Conservation (phyloP, 257 asterid species). For the Solanum pimpinellifolium region DNA sequence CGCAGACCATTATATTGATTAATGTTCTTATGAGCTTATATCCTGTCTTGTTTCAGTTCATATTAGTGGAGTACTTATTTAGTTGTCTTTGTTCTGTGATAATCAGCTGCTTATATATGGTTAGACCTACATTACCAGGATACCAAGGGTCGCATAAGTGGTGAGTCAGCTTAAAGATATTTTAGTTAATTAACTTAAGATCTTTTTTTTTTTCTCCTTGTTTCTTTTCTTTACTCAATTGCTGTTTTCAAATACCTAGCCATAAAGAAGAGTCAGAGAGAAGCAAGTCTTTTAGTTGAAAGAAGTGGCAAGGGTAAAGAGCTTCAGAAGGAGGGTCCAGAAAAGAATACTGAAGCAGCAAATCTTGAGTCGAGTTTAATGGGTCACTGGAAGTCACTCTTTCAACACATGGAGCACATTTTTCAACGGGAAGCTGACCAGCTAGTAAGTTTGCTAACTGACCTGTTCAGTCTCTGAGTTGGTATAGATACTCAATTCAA, state of each 20-base stretch:
- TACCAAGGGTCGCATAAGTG: conserved; percentile 56
- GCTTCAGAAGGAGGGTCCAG: conserved; percentile 20
- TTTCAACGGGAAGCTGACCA: conserved; percentile 48
- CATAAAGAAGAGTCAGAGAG: conserved; percentile 57
- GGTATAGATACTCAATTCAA: neutral
- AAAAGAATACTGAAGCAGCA: conserved; percentile 12
- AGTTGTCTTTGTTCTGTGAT: conserved; percentile 2
- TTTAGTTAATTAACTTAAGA: neutral
- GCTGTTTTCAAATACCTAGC: conserved; percentile 22
- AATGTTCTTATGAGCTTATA: neutral
- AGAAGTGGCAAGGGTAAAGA: conserved; percentile 35
- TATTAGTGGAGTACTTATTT: conserved; percentile 1
- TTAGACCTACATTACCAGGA: conserved; percentile 83
- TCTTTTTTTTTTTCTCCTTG: neutral
- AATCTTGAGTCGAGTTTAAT: conserved; percentile 44
- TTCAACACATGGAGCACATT: conserved; percentile 41
- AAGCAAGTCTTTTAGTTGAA: conserved; percentile 64
- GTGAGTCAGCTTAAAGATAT: conserved; percentile 18
- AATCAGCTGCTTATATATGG: conserved; percentile 72
- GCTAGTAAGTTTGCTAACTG: conserved; percentile 42
- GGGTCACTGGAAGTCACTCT: conserved; percentile 74
- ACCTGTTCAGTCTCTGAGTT: neutral
- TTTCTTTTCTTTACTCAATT: neutral
- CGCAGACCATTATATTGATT: neutral
- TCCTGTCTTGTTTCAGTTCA: neutral